Evolutionary conservation across 2,329 filamentous ascomycete species (phyloP).

Genomic region (Penicillium frequentans): DNA sequence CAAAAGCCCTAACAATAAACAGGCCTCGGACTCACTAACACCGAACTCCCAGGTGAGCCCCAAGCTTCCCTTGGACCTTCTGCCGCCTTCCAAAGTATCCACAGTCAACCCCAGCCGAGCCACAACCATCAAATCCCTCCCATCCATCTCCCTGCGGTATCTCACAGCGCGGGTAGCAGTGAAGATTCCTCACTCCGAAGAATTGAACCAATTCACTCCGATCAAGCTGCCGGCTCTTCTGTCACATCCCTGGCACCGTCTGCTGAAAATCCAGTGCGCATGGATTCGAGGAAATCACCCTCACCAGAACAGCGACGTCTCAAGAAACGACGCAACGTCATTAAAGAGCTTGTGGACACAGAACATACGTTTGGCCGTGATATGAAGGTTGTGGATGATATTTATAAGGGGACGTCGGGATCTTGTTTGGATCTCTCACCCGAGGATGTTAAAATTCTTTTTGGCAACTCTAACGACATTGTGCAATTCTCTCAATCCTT

Average conservation of each 20-base stretch:
- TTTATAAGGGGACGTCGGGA: slow-evolving; percentile 91
- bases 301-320: slow-evolving; percentile 57
- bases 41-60: background rate
- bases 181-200: slow-evolving; percentile 39
- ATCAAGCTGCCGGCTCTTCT: slow-evolving; percentile 36
- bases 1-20: background rate
- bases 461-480: slow-evolving; percentile 89
- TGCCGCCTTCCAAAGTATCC: background rate
- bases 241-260: slow-evolving; percentile 38
- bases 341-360: slow-evolving; percentile 91
- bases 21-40: slow-evolving; percentile 43
- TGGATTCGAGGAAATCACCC: slow-evolving; percentile 28
- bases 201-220: slow-evolving; percentile 29
- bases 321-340: slow-evolving; percentile 75
- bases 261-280: slow-evolving; percentile 24
- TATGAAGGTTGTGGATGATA: slow-evolving; percentile 96
- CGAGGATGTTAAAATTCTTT: slow-evolving; percentile 85
- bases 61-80: background rate
- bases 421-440: slow-evolving; percentile 75
- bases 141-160: background rate
- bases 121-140: background rate
- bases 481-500: slow-evolving; percentile 82
- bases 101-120: background rate
- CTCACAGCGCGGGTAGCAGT: slow-evolving; percentile 33
- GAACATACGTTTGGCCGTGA: slow-evolving; percentile 89